Percentiles rank a stretch among this genome's conserved stretches.
These are phyloP conservation scores for Bruguiera sexangula DNA, from an alignment of 345 rosid species.

Conservation along the genomic window DNA sequence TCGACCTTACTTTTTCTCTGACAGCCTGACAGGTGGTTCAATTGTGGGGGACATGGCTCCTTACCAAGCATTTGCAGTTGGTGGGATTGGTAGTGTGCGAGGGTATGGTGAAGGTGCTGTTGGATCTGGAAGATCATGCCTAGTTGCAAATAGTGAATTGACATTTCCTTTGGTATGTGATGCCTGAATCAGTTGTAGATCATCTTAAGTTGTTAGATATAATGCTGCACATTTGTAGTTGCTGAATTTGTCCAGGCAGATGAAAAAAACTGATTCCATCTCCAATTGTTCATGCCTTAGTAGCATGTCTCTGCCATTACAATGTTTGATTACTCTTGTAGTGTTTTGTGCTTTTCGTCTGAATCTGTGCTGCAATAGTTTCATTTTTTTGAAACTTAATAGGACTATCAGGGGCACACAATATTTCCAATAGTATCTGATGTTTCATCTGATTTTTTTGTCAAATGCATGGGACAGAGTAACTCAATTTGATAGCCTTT, in stretches of 20 bases:
- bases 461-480: no score
- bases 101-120: slow-evolving; percentile 96
- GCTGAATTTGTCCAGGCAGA: neutral
- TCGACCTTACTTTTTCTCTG: slow-evolving; percentile 31
- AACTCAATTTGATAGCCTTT: no score
- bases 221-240: neutral
- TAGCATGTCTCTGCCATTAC: no score
- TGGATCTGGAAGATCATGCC: slow-evolving; percentile 92
- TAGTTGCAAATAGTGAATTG: slow-evolving; percentile 77
- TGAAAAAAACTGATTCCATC: no score
- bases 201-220: neutral
- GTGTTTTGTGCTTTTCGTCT: no score
- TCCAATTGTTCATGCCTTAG: no score
- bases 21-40: slow-evolving; percentile 91
- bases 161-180: slow-evolving; percentile 72
- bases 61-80: slow-evolving; percentile 93
- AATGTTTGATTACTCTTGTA: no score
- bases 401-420: no score
- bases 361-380: no score
- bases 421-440: no score
- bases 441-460: no score
- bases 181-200: neutral
- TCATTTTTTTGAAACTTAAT: no score
- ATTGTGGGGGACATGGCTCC: slow-evolving; percentile 99
- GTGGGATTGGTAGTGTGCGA: slow-evolving; percentile 82